Percentiles rank a stretch among this genome's conserved stretches.
These are phyloP conservation scores for Noccaea caerulescens DNA, from an alignment of 345 rosid genomes.

Conservation along the genomic window DNA sequence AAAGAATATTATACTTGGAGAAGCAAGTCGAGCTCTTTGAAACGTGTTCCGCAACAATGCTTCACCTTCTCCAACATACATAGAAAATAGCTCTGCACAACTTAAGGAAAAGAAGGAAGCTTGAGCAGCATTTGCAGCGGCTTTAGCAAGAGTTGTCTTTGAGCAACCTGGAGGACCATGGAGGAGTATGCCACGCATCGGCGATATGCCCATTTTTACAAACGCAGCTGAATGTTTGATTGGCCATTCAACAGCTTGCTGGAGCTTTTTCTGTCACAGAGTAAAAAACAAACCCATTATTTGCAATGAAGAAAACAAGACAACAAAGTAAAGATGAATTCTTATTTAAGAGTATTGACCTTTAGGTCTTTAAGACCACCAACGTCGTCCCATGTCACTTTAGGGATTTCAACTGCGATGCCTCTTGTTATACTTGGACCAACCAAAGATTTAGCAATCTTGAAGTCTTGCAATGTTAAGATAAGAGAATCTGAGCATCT, in stretches of 20 bases:
- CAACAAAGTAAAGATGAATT: not conserved
- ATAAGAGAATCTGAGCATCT: slow-evolving; percentile 52
- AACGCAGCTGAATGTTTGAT: slow-evolving; percentile 78
- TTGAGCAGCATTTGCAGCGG: slow-evolving; percentile 90
- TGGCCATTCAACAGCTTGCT: slow-evolving; percentile 95
- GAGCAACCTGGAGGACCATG: slow-evolving; percentile 99
- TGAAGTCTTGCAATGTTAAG: slow-evolving; percentile 69
- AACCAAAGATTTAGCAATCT: slow-evolving; percentile 68
- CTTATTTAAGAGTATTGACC: slow-evolving; percentile 42
- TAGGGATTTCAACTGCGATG: slow-evolving; percentile 84
- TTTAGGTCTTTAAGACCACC: slow-evolving; percentile 79
- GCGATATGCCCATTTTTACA: slow-evolving; percentile 76
- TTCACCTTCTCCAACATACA: slow-evolving; percentile 99
- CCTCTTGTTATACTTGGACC: slow-evolving; percentile 95
- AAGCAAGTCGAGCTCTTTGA: slow-evolving; percentile 86
- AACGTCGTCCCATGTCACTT: slow-evolving; percentile 89
- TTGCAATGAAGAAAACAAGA: not conserved
- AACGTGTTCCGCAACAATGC: slow-evolving; percentile 84
- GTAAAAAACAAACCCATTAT: not conserved
- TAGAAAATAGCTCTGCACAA: slow-evolving; percentile 91
- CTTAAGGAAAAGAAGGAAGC: slow-evolving; percentile 91
- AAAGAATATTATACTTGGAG: slow-evolving; percentile 93
- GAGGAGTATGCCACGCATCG: slow-evolving; percentile 80
- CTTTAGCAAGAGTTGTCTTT: slow-evolving; percentile 97
- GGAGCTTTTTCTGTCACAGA: slow-evolving; percentile 74